Evolutionary conservation across 2,329 filamentous ascomycete genomes (phyloP).

Genomic region (Fusarium floridanum): DNA sequence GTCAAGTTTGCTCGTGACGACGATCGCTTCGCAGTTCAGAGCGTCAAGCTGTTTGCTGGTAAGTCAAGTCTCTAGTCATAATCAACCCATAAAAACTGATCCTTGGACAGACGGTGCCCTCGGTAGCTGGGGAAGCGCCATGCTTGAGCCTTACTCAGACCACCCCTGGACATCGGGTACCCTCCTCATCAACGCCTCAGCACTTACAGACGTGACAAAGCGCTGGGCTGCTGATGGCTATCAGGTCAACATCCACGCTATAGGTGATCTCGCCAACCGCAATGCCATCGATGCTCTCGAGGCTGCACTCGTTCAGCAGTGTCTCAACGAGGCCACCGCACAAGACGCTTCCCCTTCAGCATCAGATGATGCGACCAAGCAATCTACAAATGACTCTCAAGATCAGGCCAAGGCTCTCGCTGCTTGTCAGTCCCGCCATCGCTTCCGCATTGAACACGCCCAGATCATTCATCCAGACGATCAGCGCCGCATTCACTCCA

Average conservation of each 20-base stretch:
- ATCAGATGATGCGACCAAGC: neutral
- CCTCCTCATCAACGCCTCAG: slow-evolving; percentile 74
- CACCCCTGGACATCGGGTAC: slow-evolving; percentile 72
- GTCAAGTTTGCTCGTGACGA: slow-evolving; percentile 58
- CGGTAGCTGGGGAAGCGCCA: slow-evolving; percentile 78
- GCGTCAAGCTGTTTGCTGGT: slow-evolving; percentile 79
- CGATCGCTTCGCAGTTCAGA: slow-evolving; percentile 67
- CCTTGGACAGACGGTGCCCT: slow-evolving; percentile 70
- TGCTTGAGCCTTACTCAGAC: slow-evolving; percentile 78
- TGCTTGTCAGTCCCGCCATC: slow-evolving; percentile 65
- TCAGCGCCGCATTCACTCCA: slow-evolving; percentile 67
- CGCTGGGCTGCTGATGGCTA: slow-evolving; percentile 72
- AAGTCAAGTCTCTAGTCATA: slow-evolving; percentile 28
- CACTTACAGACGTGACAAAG: slow-evolving; percentile 65
- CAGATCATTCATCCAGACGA: slow-evolving; percentile 78
- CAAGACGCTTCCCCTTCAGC: slow-evolving; percentile 22
- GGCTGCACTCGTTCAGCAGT: slow-evolving; percentile 66
- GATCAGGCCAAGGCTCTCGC: slow-evolving; percentile 49
- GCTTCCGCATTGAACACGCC: slow-evolving; percentile 78
- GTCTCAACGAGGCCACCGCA: slow-evolving; percentile 54
- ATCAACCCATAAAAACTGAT: slow-evolving; percentile 8
- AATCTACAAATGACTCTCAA: neutral
- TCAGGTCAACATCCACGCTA: slow-evolving; percentile 80
- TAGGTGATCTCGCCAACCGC: slow-evolving; percentile 77
- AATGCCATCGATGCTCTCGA: slow-evolving; percentile 74